phyloP scores from a whole-genome alignment of 345 rosid genomes.

The Brassica carinata region DNA sequence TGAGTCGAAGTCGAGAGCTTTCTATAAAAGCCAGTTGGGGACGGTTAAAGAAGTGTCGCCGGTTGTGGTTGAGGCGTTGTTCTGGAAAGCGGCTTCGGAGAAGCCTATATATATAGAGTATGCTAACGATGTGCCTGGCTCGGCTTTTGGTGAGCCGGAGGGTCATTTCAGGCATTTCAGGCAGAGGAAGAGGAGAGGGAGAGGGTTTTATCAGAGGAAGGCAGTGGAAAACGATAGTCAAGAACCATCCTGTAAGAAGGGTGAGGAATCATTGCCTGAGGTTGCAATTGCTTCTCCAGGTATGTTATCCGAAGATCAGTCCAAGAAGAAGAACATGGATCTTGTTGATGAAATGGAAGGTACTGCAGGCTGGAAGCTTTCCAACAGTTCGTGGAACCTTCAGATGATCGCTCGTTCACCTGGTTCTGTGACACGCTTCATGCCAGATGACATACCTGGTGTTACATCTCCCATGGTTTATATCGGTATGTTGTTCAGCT shows the following conservation, averaged over 20 bases:
- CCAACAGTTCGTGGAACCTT: slow-evolving; percentile 98
- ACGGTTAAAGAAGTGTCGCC: slow-evolving; percentile 72
- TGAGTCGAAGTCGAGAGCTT: slow-evolving; percentile 79
- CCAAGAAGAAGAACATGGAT: slow-evolving; percentile 51
- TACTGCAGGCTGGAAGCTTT: slow-evolving; percentile 98
- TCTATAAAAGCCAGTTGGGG: slow-evolving; percentile 70
- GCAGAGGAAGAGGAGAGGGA: slow-evolving; percentile 63
- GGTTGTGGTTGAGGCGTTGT: slow-evolving; percentile 72
- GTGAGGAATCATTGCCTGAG: slow-evolving; percentile 32
- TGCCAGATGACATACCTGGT: slow-evolving; percentile 99
- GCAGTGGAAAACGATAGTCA: slow-evolving; percentile 36
- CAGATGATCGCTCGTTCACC: slow-evolving; percentile 95
- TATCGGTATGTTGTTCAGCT: slow-evolving; percentile 97
- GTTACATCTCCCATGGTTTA: slow-evolving; percentile 98
- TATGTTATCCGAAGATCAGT: slow-evolving; percentile 34
- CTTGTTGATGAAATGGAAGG: slow-evolving; percentile 69
- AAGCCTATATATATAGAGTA: slow-evolving; percentile 89
- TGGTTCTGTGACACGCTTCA: slow-evolving; percentile 97
- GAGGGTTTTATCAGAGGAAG: slow-evolving; percentile 67
- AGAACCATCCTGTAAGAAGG: slow-evolving; percentile 30
- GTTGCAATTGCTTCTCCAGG: slow-evolving; percentile 38
- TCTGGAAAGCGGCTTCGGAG: slow-evolving; percentile 88
- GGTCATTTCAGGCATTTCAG: slow-evolving; percentile 62
- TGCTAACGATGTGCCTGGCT: slow-evolving; percentile 99
- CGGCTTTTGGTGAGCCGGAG: slow-evolving; percentile 88